Evolutionary conservation across 2,329 filamentous ascomycete species (phyloP).

Genomic region (Neofusicoccum kwambonambiense): DNA sequence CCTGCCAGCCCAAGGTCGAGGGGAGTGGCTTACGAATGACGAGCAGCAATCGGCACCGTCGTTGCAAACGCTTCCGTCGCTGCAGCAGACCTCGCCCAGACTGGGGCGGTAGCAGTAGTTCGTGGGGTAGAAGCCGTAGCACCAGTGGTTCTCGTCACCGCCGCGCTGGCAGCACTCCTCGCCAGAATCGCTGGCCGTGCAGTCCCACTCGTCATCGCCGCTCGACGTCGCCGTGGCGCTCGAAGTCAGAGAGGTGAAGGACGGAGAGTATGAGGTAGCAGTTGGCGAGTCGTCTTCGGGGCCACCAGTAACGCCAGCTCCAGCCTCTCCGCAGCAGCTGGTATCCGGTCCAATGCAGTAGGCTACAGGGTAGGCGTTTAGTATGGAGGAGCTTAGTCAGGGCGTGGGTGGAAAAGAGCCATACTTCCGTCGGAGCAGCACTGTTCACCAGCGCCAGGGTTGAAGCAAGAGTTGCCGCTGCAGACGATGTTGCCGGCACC

Average conservation of each 20-base stretch:
- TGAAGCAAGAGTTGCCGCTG: slow-evolving; percentile 11
- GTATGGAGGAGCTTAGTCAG: background rate
- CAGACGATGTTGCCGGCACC: slow-evolving; percentile 14
- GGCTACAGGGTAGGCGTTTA: background rate
- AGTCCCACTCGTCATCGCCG: slow-evolving; percentile 8
- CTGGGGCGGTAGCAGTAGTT: slow-evolving; percentile 14
- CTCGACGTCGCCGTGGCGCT: background rate
- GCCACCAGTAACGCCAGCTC: background rate
- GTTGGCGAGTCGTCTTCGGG: background rate
- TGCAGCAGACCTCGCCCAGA: slow-evolving; percentile 16
- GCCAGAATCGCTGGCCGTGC: background rate
- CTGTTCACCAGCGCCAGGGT: slow-evolving; percentile 13
- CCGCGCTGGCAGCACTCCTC: slow-evolving; percentile 15
- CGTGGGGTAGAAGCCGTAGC: slow-evolving; percentile 7
- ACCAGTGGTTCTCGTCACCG: background rate
- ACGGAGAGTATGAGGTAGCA: background rate
- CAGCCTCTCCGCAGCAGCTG: background rate
- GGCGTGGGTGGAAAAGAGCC: background rate
- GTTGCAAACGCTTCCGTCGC: background rate
- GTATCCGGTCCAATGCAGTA: background rate
- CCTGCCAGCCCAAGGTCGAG: background rate
- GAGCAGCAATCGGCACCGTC: background rate
- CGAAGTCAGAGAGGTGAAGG: background rate
- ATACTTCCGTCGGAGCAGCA: slow-evolving; percentile 18
- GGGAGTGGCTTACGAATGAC: background rate